phyloP scores from a whole-genome alignment of 805 yeast genomes.

The Lachancea thermotolerans region DNA sequence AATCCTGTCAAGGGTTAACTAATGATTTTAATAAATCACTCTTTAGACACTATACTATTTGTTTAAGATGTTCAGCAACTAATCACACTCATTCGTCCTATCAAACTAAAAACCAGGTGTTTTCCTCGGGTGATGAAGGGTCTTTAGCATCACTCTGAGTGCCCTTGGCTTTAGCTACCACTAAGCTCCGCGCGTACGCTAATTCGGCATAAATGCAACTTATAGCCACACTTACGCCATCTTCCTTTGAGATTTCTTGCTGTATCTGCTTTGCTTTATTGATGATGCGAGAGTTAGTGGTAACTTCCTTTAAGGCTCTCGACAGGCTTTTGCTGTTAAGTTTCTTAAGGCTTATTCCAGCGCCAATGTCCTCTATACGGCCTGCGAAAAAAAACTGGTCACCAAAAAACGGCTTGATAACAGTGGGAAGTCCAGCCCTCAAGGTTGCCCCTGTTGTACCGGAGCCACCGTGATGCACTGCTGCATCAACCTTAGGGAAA shows the following conservation, averaged over 20 bases:
- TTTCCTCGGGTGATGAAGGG: conserved; percentile 2
- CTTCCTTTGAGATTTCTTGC: conserved; percentile 56
- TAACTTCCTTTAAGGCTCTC: conserved; percentile 62
- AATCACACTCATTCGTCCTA: not conserved
- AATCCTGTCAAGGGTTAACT: no score
- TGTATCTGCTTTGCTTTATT: conserved; percentile 62
- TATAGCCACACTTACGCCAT: conserved; percentile 76
- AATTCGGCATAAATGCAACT: conserved; percentile 70
- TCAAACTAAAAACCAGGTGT: conserved; percentile 5
- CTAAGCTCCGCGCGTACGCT: conserved; percentile 63
- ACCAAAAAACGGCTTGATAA: conserved; percentile 92
- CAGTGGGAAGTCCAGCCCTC: conserved; percentile 80
- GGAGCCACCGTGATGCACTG: conserved; percentile 96
- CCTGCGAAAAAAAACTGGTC: conserved; percentile 91
- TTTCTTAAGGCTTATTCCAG: conserved; percentile 64
- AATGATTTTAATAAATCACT: no score
- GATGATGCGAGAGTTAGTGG: conserved; percentile 59
- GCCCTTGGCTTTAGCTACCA: conserved; percentile 38
- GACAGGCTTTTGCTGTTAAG: conserved; percentile 57
- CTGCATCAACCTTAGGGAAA: conserved; percentile 82
- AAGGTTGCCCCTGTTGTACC: conserved; percentile 94
- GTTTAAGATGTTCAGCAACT: not conserved
- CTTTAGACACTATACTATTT: not conserved
- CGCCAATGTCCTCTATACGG: conserved; percentile 84
- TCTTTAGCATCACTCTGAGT: conserved; percentile 9